phyloP scores from a whole-genome alignment of 108 stramenopile species.

The Pseudonitzschia multiseries region DNA sequence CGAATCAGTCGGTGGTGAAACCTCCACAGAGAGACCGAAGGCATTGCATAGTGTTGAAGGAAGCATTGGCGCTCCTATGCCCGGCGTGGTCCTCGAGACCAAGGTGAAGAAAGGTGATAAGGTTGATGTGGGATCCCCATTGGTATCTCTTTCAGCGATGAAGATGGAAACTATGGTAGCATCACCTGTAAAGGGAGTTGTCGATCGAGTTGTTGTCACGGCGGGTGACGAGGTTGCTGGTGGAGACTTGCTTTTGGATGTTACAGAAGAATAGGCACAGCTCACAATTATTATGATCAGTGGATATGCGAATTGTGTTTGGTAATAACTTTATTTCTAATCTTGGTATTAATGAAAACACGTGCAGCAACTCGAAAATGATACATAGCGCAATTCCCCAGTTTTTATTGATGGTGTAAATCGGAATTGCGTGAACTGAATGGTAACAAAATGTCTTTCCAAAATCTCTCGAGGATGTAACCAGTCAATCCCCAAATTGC shows the following conservation, averaged over 20 bases:
- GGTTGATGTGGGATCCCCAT: conserved; percentile 87
- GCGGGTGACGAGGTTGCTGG: conserved; percentile 86
- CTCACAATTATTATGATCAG: not conserved
- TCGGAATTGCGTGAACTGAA: conserved; percentile 2
- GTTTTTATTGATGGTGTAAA: not conserved
- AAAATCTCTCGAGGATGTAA: conserved; percentile 83
- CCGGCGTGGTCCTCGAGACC: conserved; percentile 92
- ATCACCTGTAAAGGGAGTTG: conserved; percentile 75
- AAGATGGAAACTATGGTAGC: conserved; percentile 97
- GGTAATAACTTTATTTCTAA: not conserved
- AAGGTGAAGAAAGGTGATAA: conserved; percentile 85
- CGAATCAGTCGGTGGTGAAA: conserved; percentile 43
- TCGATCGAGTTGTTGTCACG: conserved; percentile 74
- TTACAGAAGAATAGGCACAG: conserved; percentile 55
- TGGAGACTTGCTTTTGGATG: conserved; percentile 91
- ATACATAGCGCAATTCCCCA: not conserved
- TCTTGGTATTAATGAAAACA: not conserved
- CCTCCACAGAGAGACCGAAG: conserved; percentile 49
- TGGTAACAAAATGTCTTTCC: conserved; percentile 75
- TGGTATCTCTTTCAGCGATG: conserved; percentile 91
- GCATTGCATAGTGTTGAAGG: conserved; percentile 65
- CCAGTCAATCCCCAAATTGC: conserved; percentile 92
- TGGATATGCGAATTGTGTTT: not conserved
- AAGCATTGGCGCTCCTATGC: conserved; percentile 92
- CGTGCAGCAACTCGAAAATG: too few species aligned